Evolutionary conservation across 176 grass and related monocot genomes (phyloP).

Genomic region (Oryza australiensis): DNA sequence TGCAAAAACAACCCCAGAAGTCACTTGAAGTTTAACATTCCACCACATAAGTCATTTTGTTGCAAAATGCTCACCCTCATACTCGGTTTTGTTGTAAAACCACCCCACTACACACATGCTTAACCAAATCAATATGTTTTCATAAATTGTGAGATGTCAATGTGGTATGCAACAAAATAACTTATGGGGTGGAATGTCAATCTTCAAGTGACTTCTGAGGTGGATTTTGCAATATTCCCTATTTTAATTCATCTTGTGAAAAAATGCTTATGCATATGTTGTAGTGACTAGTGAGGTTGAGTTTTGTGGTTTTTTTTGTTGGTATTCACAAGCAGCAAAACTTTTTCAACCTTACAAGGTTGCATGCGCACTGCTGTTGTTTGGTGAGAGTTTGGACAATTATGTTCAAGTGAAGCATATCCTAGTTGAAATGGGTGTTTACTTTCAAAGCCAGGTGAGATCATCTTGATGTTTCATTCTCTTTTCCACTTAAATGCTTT

Average conservation of each 20-base stretch:
- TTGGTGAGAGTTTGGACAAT: slow-evolving; percentile 47
- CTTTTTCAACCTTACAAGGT: slow-evolving; percentile 44
- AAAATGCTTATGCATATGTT: neutral
- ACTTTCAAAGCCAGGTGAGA: slow-evolving; percentile 75
- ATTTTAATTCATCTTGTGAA: neutral
- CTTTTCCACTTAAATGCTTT: neutral
- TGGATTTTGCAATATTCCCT: no score
- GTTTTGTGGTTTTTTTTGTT: neutral
- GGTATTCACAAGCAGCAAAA: slow-evolving; percentile 22
- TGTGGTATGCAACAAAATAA: no score
- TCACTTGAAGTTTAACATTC: no score
- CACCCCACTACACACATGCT: no score
- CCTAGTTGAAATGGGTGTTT: slow-evolving; percentile 68
- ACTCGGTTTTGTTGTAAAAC: no score
- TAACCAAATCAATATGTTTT: no score
- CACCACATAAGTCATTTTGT: no score
- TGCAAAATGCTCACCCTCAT: no score
- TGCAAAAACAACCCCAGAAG: no score
- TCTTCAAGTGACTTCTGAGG: no score
- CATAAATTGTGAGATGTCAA: no score
- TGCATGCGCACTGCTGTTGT: slow-evolving; percentile 54
- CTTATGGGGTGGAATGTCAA: no score
- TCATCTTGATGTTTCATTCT: neutral
- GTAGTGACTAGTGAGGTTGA: neutral
- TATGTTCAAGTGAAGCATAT: slow-evolving; percentile 57